phyloP scores from a whole-genome alignment of 1,139 yeast species.

The Wickerhamomyces sp. region DNA sequence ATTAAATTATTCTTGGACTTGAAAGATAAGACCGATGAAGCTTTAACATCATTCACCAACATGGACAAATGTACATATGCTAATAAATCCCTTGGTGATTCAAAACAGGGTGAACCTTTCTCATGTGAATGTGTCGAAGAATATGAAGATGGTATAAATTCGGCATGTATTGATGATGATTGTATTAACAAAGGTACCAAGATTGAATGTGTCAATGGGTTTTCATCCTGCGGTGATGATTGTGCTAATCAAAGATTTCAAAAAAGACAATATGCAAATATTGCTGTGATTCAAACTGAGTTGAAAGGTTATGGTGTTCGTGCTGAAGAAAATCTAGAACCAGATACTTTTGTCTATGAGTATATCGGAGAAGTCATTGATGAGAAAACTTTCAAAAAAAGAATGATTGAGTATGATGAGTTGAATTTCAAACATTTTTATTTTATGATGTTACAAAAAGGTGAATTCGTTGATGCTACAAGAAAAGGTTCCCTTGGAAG shows the following conservation, averaged over 20 bases:
- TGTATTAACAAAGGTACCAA: slow-evolving; percentile 91
- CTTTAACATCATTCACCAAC: slow-evolving; percentile 50
- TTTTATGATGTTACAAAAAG: slow-evolving; percentile 94
- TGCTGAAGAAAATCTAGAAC: slow-evolving; percentile 54
- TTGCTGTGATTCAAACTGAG: slow-evolving; percentile 76
- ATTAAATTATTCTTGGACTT: slow-evolving; percentile 38
- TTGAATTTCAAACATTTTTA: slow-evolving; percentile 81
- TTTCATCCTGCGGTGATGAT: slow-evolving; percentile 63
- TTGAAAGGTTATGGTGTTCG: slow-evolving; percentile 87
- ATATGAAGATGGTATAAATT: slow-evolving; percentile 37
- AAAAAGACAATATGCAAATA: slow-evolving; percentile 60
- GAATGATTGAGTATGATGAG: slow-evolving; percentile 71
- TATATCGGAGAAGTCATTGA: slow-evolving; percentile 93
- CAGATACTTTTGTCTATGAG: slow-evolving; percentile 74
- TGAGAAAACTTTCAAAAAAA: slow-evolving; percentile 60
- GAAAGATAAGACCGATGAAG: slow-evolving; percentile 68
- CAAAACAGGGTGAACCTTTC: slow-evolving; percentile 69
- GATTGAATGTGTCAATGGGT: slow-evolving; percentile 82
- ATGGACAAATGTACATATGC: slow-evolving; percentile 59
- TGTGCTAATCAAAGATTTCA: slow-evolving; percentile 92
- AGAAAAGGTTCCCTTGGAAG: slow-evolving; percentile 81
- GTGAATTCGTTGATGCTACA: slow-evolving; percentile 94
- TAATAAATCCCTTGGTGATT: slow-evolving; percentile 52
- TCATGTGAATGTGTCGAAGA: slow-evolving; percentile 74
- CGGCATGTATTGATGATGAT: slow-evolving; percentile 81